phyloP scores from a whole-genome alignment of 2,329 filamentous ascomycete genomes.

The Metarhizium sp. region DNA sequence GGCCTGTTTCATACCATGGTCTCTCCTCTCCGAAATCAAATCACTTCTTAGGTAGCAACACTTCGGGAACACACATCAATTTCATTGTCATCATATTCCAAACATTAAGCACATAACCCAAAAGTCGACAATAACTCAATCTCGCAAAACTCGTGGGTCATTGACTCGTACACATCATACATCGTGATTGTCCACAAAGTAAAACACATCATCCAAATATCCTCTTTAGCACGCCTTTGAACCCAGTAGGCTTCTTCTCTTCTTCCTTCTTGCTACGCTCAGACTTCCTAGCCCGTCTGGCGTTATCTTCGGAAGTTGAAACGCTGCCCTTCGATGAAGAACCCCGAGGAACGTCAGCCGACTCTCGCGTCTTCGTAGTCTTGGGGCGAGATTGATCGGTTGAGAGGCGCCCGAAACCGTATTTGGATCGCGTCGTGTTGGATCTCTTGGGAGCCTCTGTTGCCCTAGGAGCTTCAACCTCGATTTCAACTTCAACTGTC shows the following conservation, averaged over 20 bases:
- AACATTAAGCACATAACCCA: slow-evolving; percentile 3
- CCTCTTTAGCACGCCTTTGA: slow-evolving; percentile 28
- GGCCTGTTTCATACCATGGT: no score
- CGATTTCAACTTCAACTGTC: slow-evolving; percentile 3
- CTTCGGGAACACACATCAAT: neutral
- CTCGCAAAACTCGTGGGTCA: slow-evolving; percentile 1
- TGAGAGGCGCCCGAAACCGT: slow-evolving; percentile 17
- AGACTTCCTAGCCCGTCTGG: slow-evolving; percentile 24
- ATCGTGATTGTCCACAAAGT: slow-evolving; percentile 5
- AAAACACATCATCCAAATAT: slow-evolving; percentile 17
- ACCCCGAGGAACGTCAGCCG: neutral
- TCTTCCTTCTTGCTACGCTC: slow-evolving; percentile 23
- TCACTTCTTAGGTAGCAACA: neutral
- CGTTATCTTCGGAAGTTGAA: slow-evolving; percentile 20
- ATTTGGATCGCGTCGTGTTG: slow-evolving; percentile 16
- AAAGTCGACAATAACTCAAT: slow-evolving; percentile 9
- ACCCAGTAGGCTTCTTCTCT: slow-evolving; percentile 20
- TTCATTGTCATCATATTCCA: neutral
- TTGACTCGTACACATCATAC: slow-evolving; percentile 7
- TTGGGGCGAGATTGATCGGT: slow-evolving; percentile 17
- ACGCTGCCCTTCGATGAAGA: slow-evolving; percentile 1
- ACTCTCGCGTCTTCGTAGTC: slow-evolving; percentile 14
- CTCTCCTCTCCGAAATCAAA: no score
- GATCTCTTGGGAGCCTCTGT: slow-evolving; percentile 23
- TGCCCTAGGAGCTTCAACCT: neutral